These are phyloP conservation scores for Xeromyces bisporus DNA, from an alignment of 495 filamentous ascomycete species.

Conservation along the genomic window DNA sequence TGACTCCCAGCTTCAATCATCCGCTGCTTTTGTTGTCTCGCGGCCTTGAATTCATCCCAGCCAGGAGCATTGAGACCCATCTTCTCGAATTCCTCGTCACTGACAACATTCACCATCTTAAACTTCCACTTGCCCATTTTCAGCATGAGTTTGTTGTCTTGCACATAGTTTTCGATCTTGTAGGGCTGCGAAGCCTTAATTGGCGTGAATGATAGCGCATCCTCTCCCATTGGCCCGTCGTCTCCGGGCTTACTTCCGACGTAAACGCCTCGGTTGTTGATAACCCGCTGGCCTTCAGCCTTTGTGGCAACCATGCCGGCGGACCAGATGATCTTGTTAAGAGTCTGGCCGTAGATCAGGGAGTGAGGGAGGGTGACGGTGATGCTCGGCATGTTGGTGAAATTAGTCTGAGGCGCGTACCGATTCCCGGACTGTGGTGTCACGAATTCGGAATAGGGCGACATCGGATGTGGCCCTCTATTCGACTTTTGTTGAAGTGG, in stretches of 20 bases:
- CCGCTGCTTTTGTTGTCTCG: no score
- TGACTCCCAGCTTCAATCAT: no score
- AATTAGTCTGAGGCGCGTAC: constrained; percentile 27
- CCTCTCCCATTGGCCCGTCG: constrained; percentile 33
- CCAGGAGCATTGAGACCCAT: constrained; percentile 27
- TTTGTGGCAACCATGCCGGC: constrained; percentile 49
- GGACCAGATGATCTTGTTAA: constrained; percentile 47
- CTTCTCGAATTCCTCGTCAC: constrained; percentile 47
- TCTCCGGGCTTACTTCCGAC: constrained; percentile 44
- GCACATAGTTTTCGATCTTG: constrained; percentile 43
- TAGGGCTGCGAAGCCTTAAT: constrained; percentile 38
- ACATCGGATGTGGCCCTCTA: constrained; percentile 7
- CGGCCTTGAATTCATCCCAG: constrained; percentile 14
- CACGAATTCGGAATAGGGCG: constrained; percentile 9
- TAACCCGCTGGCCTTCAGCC: constrained; percentile 49
- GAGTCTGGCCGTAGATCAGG: constrained; percentile 41
- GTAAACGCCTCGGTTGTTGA: constrained; percentile 41
- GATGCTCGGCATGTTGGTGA: constrained; percentile 28
- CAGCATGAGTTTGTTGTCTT: constrained; percentile 49
- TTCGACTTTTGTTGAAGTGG: constrained; percentile 13
- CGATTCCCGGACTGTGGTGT: constrained; percentile 26
- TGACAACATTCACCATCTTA: constrained; percentile 51
- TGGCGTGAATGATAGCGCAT: constrained; percentile 44
- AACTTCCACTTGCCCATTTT: constrained; percentile 70
- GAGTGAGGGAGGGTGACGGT: constrained; percentile 51